A percentile compares a stretch with the other conserved stretches of the same genome.
Conservation (phyloP, 139 green algal genomes). For the Chlamydomonas sp. region DNA sequence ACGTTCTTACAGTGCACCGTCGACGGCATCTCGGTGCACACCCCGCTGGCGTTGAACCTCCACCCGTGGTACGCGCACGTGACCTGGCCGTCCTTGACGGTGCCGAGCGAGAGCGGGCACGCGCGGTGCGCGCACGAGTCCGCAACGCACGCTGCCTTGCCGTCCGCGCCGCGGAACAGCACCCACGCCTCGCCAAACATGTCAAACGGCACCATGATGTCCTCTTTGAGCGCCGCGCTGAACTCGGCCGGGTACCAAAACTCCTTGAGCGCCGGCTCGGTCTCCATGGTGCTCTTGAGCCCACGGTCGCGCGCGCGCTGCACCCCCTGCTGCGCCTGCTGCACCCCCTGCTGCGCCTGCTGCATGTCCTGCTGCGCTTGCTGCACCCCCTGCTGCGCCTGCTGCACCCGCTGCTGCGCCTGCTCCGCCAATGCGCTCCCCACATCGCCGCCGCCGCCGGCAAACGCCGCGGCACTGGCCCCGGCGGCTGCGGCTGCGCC, state of each 20-base stretch:
- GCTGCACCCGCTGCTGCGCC: neutral
- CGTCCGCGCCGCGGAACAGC: conserved; percentile 75
- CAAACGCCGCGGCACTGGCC: too few relatives aligned
- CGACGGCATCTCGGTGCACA: conserved; percentile 89
- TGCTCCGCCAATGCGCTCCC: neutral
- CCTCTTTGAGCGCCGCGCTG: conserved; percentile 31
- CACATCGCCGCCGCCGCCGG: neutral
- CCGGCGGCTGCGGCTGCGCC: too few relatives aligned
- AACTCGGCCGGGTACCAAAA: conserved; percentile 73
- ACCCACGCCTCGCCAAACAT: conserved; percentile 94
- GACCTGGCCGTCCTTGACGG: conserved; percentile 54
- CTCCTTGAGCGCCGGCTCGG: conserved; percentile 49
- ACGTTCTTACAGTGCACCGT: conserved; percentile 65
- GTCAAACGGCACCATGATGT: conserved; percentile 73
- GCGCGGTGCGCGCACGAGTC: conserved; percentile 93
- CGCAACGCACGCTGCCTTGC: conserved; percentile 60
- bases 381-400: too few relatives aligned
- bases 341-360: neutral
- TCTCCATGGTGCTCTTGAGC: conserved; percentile 52
- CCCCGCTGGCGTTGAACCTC: conserved; percentile 70
- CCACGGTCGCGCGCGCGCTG: neutral
- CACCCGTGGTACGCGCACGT: conserved; percentile 86
- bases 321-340: neutral
- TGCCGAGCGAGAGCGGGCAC: conserved; percentile 85
- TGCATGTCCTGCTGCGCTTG: neutral